Percentiles rank a stretch among this genome's conserved stretches.
phyloP scores from a whole-genome alignment of 75 land plant species.

The Pinus tabuliformis region DNA sequence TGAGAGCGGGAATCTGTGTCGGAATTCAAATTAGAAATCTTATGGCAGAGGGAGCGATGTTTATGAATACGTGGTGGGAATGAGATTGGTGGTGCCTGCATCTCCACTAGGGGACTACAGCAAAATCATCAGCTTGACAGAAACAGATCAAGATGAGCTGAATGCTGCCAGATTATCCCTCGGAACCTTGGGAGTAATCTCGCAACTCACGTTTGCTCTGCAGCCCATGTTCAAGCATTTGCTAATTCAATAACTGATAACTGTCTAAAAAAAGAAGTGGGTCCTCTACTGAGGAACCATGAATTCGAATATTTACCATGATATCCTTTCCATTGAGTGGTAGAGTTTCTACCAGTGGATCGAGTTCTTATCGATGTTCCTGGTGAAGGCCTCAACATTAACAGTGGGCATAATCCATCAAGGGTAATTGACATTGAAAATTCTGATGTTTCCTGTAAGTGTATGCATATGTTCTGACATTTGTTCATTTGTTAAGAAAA shows the following conservation, averaged over 20 bases:
- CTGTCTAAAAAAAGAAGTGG: conserved; percentile 7
- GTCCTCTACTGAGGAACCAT: neutral
- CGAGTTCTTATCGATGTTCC: conserved; percentile 9
- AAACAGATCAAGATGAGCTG: conserved; percentile 10
- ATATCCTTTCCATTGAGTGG: conserved; percentile 11
- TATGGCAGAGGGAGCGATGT: conserved; percentile 28
- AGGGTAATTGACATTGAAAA: too few relatives aligned
- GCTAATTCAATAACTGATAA: conserved; percentile 3
- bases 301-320: conserved; percentile 21
- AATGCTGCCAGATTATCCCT: conserved; percentile 26
- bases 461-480: too few relatives aligned
- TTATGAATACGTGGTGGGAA: conserved; percentile 21
- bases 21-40: too few relatives aligned
- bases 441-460: too few relatives aligned
- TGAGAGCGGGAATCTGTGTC: too few relatives aligned
- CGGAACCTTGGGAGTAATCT: conserved; percentile 29
- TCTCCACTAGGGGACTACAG: conserved; percentile 16
- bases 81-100: conserved; percentile 19
- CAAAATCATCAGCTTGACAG: conserved; percentile 14
- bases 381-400: conserved; percentile 21
- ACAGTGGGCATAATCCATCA: neutral
- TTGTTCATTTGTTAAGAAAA: too few relatives aligned
- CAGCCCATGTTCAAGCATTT: conserved; percentile 40
- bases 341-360: neutral
- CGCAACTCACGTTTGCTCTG: conserved; percentile 18